A percentile compares a stretch with the other conserved stretches of the same genome.
Evolutionary conservation across 768 basidiomycete species (phyloP).

Genomic region (Lactarius akahatsu): DNA sequence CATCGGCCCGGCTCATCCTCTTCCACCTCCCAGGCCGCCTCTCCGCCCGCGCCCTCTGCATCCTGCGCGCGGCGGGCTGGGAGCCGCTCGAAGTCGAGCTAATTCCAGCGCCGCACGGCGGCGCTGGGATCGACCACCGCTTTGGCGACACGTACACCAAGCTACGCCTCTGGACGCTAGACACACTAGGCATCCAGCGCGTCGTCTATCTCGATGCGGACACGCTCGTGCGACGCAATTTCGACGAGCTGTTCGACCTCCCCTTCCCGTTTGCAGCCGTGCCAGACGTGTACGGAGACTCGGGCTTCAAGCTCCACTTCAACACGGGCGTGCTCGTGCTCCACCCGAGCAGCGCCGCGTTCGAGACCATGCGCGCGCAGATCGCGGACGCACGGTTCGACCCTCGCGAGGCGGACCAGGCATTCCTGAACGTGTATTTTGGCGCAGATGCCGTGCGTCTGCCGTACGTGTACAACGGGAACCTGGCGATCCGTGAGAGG

Average conservation of each 20-base stretch:
- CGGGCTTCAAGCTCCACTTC: constrained; percentile 40
- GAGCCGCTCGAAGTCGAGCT: constrained; percentile 37
- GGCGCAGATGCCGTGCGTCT: constrained; percentile 36
- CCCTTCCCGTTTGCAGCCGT: constrained; percentile 45
- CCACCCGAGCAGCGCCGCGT: constrained; percentile 35
- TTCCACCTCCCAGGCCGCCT: constrained; percentile 39
- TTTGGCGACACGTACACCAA: constrained; percentile 48
- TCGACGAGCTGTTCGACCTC: constrained; percentile 46
- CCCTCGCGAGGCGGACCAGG: constrained; percentile 43
- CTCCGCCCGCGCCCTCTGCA: constrained; percentile 42
- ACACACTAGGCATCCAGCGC: constrained; percentile 34
- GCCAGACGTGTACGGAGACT: constrained; percentile 39
- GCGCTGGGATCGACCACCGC: constrained; percentile 38
- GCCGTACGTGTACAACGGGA: constrained; percentile 40
- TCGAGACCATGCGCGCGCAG: constrained; percentile 37
- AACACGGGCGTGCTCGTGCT: constrained; percentile 41
- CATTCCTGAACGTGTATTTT: constrained; percentile 44
- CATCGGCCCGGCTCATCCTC: constrained; percentile 37
- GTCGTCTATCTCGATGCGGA: constrained; percentile 46
- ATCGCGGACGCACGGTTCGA: constrained; percentile 43
- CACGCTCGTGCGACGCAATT: constrained; percentile 43
- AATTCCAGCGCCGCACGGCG: constrained; percentile 43
- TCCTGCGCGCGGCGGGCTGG: constrained; percentile 43
- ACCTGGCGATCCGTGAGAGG: constrained; percentile 39
- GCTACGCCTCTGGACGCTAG: constrained; percentile 43